These are phyloP conservation scores for Populus davidiana DNA, from an alignment of 345 rosid species.

Conservation along the genomic window DNA sequence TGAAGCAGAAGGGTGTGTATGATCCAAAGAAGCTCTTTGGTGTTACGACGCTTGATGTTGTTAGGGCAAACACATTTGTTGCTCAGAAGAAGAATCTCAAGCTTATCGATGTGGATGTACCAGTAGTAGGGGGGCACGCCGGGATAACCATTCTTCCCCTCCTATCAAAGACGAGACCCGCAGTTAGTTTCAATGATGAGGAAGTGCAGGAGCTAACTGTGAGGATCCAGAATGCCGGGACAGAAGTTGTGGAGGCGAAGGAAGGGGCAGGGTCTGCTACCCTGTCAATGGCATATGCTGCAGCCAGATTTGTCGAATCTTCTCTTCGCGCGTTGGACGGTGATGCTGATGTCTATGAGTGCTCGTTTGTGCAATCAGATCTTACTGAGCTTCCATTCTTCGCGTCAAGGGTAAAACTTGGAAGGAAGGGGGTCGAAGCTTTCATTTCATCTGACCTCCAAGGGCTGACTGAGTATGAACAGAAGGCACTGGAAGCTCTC, in stretches of 20 bases:
- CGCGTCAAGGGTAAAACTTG: constrained; percentile 81
- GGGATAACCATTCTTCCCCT: constrained; percentile 89
- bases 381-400: constrained; percentile 81
- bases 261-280: constrained; percentile 98
- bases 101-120: constrained; percentile 90
- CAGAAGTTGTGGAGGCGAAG: constrained; percentile 95
- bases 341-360: constrained; percentile 80
- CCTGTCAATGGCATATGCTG: constrained; percentile 95
- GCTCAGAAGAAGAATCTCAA: constrained; percentile 81
- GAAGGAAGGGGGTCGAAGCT: constrained; percentile 82
- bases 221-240: constrained; percentile 91
- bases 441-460: constrained; percentile 64
- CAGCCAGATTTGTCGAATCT: constrained; percentile 93
- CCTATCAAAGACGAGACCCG: constrained; percentile 73
- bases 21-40: constrained; percentile 93
- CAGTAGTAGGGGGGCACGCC: constrained; percentile 93
- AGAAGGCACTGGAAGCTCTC: constrained; percentile 75
- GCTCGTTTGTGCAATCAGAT: constrained; percentile 71
- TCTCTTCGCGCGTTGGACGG: constrained; percentile 95
- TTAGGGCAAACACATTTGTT: constrained; percentile 89
- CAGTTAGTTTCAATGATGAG: constrained; percentile 65
- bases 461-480: constrained; percentile 72
- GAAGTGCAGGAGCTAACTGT: constrained; percentile 70
- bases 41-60: constrained; percentile 88
- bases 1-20: constrained; percentile 82